These are phyloP conservation scores for Perkinsela sp. DNA, from an alignment of 208 protist species.

Conservation along the genomic window DNA sequence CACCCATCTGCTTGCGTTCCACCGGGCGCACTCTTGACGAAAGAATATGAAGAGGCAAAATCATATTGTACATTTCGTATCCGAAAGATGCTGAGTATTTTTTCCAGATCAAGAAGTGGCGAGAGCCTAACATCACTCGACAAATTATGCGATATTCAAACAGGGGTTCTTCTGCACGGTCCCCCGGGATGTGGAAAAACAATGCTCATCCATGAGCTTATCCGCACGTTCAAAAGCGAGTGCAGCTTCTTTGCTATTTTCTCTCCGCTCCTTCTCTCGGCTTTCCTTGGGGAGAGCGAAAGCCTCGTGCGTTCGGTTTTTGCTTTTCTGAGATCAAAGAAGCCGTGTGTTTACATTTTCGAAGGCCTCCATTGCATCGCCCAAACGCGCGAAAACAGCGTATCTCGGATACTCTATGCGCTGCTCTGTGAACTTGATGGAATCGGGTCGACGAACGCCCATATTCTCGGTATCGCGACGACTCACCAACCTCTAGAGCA, in stretches of 20 bases:
- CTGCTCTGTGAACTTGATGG: background rate
- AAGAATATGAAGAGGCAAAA: background rate
- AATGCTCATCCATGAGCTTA: background rate
- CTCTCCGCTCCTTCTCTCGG: background rate
- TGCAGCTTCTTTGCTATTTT: background rate
- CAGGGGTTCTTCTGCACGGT: background rate
- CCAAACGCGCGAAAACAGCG: background rate
- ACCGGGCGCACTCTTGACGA: too few species aligned
- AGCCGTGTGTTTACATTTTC: background rate
- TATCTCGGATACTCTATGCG: background rate
- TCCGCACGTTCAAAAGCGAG: background rate
- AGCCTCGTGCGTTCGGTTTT: background rate
- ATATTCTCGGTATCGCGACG: background rate
- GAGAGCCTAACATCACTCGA: background rate
- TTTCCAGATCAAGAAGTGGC: background rate
- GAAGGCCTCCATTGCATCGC: background rate
- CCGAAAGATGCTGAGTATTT: background rate
- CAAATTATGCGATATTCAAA: background rate
- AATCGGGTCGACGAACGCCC: background rate
- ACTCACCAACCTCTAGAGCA: background rate
- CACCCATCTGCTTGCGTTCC: too few species aligned
- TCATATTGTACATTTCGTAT: background rate
- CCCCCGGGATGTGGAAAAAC: background rate
- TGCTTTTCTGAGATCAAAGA: background rate
- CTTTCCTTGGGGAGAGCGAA: background rate